A percentile compares a stretch with the other conserved stretches of the same genome.
Conservation (phyloP, 805 yeast genomes). For the Metschnikowia corniflorae region DNA sequence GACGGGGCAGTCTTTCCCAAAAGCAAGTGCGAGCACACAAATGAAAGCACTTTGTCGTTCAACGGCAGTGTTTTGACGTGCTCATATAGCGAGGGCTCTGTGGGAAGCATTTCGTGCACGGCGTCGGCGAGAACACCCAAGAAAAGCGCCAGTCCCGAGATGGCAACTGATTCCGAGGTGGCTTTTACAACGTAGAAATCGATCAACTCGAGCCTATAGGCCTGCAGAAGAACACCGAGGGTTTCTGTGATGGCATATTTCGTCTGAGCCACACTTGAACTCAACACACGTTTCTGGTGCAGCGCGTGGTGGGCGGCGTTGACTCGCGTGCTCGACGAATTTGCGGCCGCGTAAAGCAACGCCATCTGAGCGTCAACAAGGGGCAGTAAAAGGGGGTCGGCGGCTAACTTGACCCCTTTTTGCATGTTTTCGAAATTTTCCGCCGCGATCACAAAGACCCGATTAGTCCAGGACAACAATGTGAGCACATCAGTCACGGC, state of each 20-base stretch:
- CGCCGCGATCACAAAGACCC: constrained; percentile 8
- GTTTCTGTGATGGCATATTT: constrained; percentile 20
- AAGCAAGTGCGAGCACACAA: constrained; percentile 39
- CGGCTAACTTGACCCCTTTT: constrained; percentile 17
- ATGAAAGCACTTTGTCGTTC: constrained; percentile 16
- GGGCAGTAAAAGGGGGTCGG: constrained; percentile 6
- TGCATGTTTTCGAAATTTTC: background rate
- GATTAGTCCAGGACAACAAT: constrained; percentile 55
- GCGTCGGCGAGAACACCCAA: constrained; percentile 26
- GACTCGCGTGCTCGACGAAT: constrained; percentile 26
- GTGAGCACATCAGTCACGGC: constrained; percentile 58
- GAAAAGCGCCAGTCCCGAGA: constrained; percentile 15
- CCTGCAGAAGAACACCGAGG: constrained; percentile 4
- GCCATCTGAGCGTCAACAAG: constrained; percentile 28
- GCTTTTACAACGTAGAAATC: constrained; percentile 4
- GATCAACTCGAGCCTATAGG: constrained; percentile 1
- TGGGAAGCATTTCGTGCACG: constrained; percentile 22
- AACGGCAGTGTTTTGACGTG: constrained; percentile 12
- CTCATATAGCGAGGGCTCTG: constrained; percentile 22
- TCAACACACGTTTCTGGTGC: constrained; percentile 22
- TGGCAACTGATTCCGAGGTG: constrained; percentile 2
- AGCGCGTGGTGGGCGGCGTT: constrained; percentile 13
- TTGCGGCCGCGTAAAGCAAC: constrained; percentile 39
- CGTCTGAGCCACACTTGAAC: constrained; percentile 30
- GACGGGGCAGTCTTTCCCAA: constrained; percentile 43